These are phyloP conservation scores for Chaetomidium leptoderma DNA, from an alignment of 495 filamentous ascomycete species.

Conservation along the genomic window DNA sequence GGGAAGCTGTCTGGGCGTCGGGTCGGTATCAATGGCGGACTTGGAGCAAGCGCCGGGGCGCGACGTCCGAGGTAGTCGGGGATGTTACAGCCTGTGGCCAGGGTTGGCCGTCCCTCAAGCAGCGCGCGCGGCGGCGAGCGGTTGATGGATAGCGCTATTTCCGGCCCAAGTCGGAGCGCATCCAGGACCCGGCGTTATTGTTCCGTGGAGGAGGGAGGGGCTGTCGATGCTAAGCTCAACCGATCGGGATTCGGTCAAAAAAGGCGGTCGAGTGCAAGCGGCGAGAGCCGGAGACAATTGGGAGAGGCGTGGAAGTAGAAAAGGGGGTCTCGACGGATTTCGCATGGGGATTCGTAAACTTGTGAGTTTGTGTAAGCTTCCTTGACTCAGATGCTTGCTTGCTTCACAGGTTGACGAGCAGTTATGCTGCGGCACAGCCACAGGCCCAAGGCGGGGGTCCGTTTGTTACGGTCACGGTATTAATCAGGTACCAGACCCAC, in stretches of 20 bases:
- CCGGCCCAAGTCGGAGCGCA: not conserved
- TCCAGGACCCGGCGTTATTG: not conserved
- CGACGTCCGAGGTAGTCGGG: not conserved
- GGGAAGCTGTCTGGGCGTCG: not conserved
- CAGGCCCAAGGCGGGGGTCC: slow-evolving; percentile 4
- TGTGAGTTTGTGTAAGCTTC: not conserved
- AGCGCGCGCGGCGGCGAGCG: not conserved
- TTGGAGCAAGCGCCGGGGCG: not conserved
- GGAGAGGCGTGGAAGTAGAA: not conserved
- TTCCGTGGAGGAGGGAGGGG: slow-evolving; percentile 6
- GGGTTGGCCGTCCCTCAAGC: not conserved
- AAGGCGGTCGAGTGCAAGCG: not conserved
- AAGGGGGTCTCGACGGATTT: not conserved
- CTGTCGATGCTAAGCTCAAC: not conserved
- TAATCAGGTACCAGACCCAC: too few relatives aligned
- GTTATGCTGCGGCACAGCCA: slow-evolving; percentile 4
- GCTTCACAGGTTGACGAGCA: slow-evolving; percentile 1
- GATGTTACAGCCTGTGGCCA: not conserved
- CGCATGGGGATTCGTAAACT: not conserved
- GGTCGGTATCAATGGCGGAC: not conserved
- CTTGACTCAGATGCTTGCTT: slow-evolving; percentile 16
- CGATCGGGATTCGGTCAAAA: not conserved
- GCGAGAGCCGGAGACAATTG: not conserved
- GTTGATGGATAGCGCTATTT: slow-evolving; percentile 3
- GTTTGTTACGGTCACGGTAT: not conserved